Evolutionary conservation across 495 filamentous ascomycete genomes (phyloP), one percentile per base, ranked within the genome.

Genomic region (Aspergillus mulundensis): DNA sequence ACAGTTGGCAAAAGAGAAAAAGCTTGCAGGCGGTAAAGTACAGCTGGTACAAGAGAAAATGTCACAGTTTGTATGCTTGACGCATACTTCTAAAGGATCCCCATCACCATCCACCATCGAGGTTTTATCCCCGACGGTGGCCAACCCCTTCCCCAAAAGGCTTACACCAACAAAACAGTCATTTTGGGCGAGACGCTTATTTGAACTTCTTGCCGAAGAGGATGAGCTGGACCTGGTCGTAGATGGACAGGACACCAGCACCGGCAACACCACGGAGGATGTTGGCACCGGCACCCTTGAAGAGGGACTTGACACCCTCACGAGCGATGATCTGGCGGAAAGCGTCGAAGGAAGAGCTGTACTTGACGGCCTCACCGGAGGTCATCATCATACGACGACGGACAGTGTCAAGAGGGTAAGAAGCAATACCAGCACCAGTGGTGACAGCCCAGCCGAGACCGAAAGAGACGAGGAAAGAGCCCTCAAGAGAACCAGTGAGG

Each of bases 301-400:
- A 98, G 77, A 98, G 91, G 66, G 94, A 98, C 78, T 82, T 85
- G 77, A 90, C 83, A 84, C 94, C 94, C 83, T 97, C 95, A 77
- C 89, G 87, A 80, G 91, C 91, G 71, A 97, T 75, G 76, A 98
- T 98, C 86, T 97, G 89, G 77, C 83, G 81, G 77, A 82, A 91
- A 72, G 94, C 94, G 81, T 98, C 94, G 64, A 96, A 62, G 68
- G 94, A 96, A 70, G 84, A 87, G 70, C 84, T 87, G 88, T 98
- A 98, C 87, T 98, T 98, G 85, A 98, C 94, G 83, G 94, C 94
- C 77, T 88, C 85, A 75, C 85, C 85, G 63, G 85, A 88, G 66
- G 92, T 97, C 94, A 98, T 98, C 94, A 98, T 98, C 94, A 98
- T 98, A 84, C 94, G 94, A 86, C 94, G 91, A 86, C 94, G 94